phyloP scores from a whole-genome alignment of 78 protist species.

The Dictyostelium citrinum region DNA sequence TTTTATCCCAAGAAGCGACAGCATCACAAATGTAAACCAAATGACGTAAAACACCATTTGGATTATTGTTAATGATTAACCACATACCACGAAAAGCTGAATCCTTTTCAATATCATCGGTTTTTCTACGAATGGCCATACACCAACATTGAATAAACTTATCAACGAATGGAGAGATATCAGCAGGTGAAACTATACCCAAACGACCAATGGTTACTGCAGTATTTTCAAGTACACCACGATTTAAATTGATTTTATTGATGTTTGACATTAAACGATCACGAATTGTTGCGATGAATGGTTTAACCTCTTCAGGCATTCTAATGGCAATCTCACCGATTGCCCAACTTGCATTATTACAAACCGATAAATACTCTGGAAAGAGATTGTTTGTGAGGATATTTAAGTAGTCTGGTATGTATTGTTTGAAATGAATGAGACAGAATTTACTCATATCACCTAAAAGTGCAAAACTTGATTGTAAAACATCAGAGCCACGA shows the following conservation, averaged over 20 bases:
- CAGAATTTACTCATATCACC: constrained; percentile 86
- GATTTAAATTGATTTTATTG: not conserved
- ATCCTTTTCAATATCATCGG: constrained; percentile 89
- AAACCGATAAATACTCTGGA: constrained; percentile 66
- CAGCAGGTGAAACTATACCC: constrained; percentile 40
- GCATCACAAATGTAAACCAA: constrained; percentile 80
- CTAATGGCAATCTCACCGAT: constrained; percentile 86
- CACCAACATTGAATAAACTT: constrained; percentile 79
- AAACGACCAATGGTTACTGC: constrained; percentile 87
- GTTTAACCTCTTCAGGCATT: constrained; percentile 52
- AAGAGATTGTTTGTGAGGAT: constrained; percentile 40
- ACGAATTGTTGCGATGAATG: constrained; percentile 29
- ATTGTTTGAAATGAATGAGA: constrained; percentile 24
- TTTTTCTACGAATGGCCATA: constrained; percentile 66
- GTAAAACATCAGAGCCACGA: constrained; percentile 79
- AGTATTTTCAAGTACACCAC: constrained; percentile 63
- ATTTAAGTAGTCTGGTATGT: constrained; percentile 55
- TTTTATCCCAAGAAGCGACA: constrained; percentile 75
- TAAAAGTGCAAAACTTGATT: constrained; percentile 86
- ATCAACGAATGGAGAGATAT: constrained; percentile 30
- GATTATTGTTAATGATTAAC: constrained; percentile 67
- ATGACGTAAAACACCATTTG: constrained; percentile 44
- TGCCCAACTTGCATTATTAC: constrained; percentile 95
- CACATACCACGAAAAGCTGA: constrained; percentile 87
- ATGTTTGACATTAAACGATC: constrained; percentile 74